Percentiles rank a stretch among this genome's conserved stretches.
Conservation (phyloP, 2,329 filamentous ascomycete species). For the Trichoderma hamatum region DNA sequence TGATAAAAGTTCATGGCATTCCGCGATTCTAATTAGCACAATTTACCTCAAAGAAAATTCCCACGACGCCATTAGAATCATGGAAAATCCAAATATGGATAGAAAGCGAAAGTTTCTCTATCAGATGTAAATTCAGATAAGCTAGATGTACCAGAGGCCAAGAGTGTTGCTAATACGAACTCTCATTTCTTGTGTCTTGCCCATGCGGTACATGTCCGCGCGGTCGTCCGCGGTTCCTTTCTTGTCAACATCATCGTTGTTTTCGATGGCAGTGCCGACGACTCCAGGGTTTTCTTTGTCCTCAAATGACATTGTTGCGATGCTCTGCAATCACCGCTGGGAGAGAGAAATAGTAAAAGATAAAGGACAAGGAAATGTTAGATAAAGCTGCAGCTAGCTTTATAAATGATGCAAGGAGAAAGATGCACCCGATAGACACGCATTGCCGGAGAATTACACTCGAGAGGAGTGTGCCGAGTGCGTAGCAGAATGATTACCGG, state of each 20-base stretch:
- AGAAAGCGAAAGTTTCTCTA: slow-evolving; percentile 17
- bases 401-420: not conserved
- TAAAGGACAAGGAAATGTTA: not conserved
- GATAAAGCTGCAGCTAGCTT: slow-evolving; percentile 2
- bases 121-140: not conserved
- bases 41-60: slow-evolving; percentile 14
- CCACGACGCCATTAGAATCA: slow-evolving; percentile 11
- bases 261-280: not conserved
- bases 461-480: not conserved
- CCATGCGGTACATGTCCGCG: slow-evolving; percentile 19
- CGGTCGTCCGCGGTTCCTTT: slow-evolving; percentile 7
- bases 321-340: not conserved
- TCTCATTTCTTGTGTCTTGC: slow-evolving; percentile 6
- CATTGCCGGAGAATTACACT: not conserved
- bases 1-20: too few relatives aligned
- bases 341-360: not conserved
- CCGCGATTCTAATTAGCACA: too few relatives aligned
- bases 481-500: not conserved
- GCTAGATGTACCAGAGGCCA: too few relatives aligned
- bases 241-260: not conserved
- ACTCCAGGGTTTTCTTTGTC: not conserved
- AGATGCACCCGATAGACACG: not conserved
- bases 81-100: slow-evolving; percentile 15
- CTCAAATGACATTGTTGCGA: not conserved
- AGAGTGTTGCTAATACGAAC: not conserved